Conservation (phyloP, 2,329 filamentous ascomycete genomes). For the Nigrospora sphaerica region DNA sequence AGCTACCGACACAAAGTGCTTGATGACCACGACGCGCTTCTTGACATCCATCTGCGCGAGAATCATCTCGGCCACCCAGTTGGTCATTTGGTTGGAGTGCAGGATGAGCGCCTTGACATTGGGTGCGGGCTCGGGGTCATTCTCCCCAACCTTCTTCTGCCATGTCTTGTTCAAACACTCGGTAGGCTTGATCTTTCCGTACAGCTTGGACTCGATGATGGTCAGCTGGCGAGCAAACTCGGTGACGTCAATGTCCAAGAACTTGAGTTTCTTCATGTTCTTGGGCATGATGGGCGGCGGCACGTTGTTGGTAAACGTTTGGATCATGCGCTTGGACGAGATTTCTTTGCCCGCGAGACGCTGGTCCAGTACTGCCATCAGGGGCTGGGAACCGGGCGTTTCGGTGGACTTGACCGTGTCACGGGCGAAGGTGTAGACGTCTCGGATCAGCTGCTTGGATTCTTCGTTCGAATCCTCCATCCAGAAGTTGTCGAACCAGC, state of each 20-base stretch:
- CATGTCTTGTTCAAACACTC: conserved; percentile 98
- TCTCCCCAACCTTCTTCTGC: conserved; percentile 87
- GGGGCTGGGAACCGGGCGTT: conserved; percentile 76
- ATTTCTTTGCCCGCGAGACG: conserved; percentile 82
- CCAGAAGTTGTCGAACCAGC: conserved; percentile 98
- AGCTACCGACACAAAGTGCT: conserved; percentile 93
- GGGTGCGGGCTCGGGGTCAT: conserved; percentile 76
- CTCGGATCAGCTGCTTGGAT: conserved; percentile 75
- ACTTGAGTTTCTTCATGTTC: conserved; percentile 99
- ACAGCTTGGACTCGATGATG: conserved; percentile 90
- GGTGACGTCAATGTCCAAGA: conserved; percentile 89
- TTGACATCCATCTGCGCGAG: conserved; percentile 89
- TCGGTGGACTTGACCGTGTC: conserved; percentile 90
- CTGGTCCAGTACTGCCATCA: conserved; percentile 85
- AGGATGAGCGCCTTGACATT: conserved; percentile 96
- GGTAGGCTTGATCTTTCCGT: conserved; percentile 90
- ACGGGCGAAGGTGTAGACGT: conserved; percentile 84
- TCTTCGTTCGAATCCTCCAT: conserved; percentile 89
- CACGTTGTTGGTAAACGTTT: conserved; percentile 75
- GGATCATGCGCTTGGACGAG: conserved; percentile 75
- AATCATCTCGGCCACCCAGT: conserved; percentile 99
- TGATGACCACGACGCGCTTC: conserved; percentile 94
- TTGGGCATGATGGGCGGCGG: conserved; percentile 90
- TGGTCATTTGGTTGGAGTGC: conserved; percentile 97
- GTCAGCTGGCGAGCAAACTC: conserved; percentile 98